A percentile compares a stretch with the other conserved stretches of the same genome.
phyloP scores from a whole-genome alignment of 108 stramenopile genomes.

The Nannochloropsis gaditana region DNA sequence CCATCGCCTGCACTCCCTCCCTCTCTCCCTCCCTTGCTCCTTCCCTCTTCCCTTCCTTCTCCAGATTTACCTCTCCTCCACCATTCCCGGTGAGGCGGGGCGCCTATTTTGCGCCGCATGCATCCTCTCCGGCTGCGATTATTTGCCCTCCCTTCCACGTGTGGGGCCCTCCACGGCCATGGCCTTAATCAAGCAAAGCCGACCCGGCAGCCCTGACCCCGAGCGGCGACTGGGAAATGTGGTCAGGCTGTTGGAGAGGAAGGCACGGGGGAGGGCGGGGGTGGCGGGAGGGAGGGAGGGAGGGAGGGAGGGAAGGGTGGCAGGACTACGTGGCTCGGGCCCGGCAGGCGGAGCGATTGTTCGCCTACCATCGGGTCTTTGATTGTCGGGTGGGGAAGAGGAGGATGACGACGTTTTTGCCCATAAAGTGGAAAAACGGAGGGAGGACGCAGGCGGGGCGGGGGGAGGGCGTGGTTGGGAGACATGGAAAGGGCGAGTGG shows the following conservation, averaged over 20 bases:
- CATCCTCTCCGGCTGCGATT: slow-evolving; percentile 36
- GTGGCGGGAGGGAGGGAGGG: background rate
- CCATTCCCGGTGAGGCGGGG: background rate
- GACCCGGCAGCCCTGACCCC: background rate
- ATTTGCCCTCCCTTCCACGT: slow-evolving; percentile 20
- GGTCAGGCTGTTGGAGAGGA: background rate
- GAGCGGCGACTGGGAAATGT: background rate
- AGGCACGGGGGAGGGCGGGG: background rate
- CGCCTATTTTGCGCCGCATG: slow-evolving; percentile 7
- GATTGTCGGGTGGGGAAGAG: background rate
- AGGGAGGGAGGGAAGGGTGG: background rate
- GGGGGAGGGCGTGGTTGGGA: background rate
- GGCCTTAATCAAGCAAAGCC: background rate
- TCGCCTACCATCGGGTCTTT: background rate
- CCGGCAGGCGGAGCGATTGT: background rate
- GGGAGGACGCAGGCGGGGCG: background rate
- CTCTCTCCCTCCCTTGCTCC: background rate
- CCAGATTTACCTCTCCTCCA: background rate
- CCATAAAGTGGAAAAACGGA: background rate
- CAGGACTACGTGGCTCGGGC: background rate
- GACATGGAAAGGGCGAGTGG: background rate
- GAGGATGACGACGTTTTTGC: background rate
- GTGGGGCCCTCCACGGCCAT: background rate
- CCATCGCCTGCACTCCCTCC: background rate
- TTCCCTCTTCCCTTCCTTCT: background rate